Evolutionary conservation across 306 rosid genomes (phyloP).

Genomic region (Fragaria iinumae): DNA sequence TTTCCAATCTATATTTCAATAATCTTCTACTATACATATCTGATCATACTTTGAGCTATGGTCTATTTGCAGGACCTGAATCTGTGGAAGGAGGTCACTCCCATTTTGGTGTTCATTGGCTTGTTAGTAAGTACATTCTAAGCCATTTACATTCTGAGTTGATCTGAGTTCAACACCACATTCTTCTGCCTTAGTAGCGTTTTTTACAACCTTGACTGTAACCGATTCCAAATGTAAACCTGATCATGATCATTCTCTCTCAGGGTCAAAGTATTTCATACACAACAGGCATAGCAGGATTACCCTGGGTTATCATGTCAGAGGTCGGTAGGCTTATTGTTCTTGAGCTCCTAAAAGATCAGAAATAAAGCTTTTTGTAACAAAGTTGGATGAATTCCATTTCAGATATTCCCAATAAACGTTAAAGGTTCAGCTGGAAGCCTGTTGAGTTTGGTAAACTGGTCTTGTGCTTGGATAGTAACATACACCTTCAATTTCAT

Average conservation of each 20-base stretch:
- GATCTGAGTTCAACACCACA: too few relatives aligned
- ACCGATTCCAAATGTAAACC: neutral
- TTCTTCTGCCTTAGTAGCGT: too few relatives aligned
- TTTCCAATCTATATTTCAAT: too few relatives aligned
- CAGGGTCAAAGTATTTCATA: neutral
- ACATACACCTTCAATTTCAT: constrained; percentile 19
- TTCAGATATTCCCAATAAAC: constrained; percentile 25
- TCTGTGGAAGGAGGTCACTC: constrained; percentile 14
- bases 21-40: too few relatives aligned
- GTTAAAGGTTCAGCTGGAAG: constrained; percentile 33
- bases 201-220: neutral
- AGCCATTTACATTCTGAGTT: too few relatives aligned
- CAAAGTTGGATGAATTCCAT: neutral
- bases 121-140: constrained; percentile 19
- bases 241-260: neutral
- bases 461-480: constrained; percentile 17
- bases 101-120: constrained; percentile 21
- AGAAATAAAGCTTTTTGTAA: neutral
- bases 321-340: constrained; percentile 4
- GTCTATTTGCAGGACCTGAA: constrained; percentile 1
- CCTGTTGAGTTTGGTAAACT: constrained; percentile 1
- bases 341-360: neutral
- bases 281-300: constrained; percentile 16
- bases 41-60: too few relatives aligned
- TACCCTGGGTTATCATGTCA: constrained; percentile 14